Evolutionary conservation across 805 yeast species (phyloP), one percentile per base, ranked within the genome.

Genomic region (Candida fluviatilis): DNA sequence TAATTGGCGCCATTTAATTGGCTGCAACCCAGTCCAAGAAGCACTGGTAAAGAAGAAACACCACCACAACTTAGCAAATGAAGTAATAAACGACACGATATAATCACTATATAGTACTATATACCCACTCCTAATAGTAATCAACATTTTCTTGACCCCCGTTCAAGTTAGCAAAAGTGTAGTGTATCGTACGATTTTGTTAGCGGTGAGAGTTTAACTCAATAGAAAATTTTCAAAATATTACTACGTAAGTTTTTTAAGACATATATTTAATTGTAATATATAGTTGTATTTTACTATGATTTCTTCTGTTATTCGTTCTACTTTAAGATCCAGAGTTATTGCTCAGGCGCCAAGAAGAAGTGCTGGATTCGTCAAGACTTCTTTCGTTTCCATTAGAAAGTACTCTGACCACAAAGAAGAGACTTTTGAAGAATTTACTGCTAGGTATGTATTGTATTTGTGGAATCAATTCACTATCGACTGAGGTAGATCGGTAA

Each of bases 341-440:
- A 47, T 49, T 34, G 52, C 50, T 21, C 50, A 51, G 38, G 41
- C 52, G 39, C 64, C 65, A 37, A 60, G 63, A 50, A 19, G 55
- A 18, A 36, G 51, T 18, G 40, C 40, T 38, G 45, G 47, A 35
- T 41, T 53, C 42, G 43, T 47, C 36, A 52, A 51, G 39, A 39
- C 52, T 35, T 37, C 60, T 18, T 41, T 54, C 29, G 31, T 30
- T 7, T 35, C 29, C 25, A 45, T 64, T 35, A 80, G 96, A 79
- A 73, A 73, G 55, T 89, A 85, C 76, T 84, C 95, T 38, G 82
- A 73, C 51, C 95, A 86, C 61, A 86, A 82, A 50, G 95, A 86
- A 63, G 97, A 89, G 73, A 80, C 95, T 38, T 90, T 86, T 51
- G 97, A 89, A 71, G 96, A 90, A 72, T 89, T 88, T 76, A 87